Base-by-base conservation (phyloP, 495 filamentous ascomycete genomes). In the Xylaria cubensis region DNA sequence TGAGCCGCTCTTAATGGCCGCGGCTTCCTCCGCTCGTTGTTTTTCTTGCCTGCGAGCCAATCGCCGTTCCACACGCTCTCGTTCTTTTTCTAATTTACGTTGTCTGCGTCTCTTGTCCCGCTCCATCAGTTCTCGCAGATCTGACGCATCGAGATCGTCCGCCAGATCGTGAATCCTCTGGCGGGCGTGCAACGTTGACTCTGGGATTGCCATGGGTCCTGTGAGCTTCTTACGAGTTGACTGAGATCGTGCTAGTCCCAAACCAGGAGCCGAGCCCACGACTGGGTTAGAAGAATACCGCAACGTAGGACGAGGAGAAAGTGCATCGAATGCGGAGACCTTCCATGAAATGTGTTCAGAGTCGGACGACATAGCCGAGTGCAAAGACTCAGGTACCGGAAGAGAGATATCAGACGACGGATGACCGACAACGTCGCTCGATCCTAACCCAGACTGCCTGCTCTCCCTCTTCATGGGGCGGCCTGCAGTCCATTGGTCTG, bases 61-160 rank as follows among this genome's bases (percentile, higher is more conserved):
- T 67, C 87, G 90, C 71, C 90, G 87, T 69, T 92, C 87, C 32
- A 92, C 79, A 70, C 84, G 90, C 73, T 95, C 92, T 69, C 91
- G 89, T 32, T 97, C 92, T 53, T 88, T 85, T 67, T 90, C 84
- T 63, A 86, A 86, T 82, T 93, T 94, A 77, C 88, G 90, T 69
- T 97, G 93, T 71, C 86, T 87, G 41, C 94, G 86, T 71, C 93
- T 88, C 72, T 91, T 85, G 78, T 98, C 94, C 67, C 94, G 84
- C 70, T 98, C 94, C 86, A 98, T 88, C 44, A 97, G 79, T 75
- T 97, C 92, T 24, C 94, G 86, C 63, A 98, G 76, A 75, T 91
- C 92, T 46, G 91, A 88, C 1, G 94, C 92, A 80, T 91, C 92
- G 53, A 97, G 83, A 50, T 92, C 90, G 79, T 97, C 92, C 29